A percentile compares a stretch with the other conserved stretches of the same genome.
These are phyloP conservation scores for Myxozyma mucilagina DNA, from an alignment of 805 yeast genomes.

Conservation along the genomic window DNA sequence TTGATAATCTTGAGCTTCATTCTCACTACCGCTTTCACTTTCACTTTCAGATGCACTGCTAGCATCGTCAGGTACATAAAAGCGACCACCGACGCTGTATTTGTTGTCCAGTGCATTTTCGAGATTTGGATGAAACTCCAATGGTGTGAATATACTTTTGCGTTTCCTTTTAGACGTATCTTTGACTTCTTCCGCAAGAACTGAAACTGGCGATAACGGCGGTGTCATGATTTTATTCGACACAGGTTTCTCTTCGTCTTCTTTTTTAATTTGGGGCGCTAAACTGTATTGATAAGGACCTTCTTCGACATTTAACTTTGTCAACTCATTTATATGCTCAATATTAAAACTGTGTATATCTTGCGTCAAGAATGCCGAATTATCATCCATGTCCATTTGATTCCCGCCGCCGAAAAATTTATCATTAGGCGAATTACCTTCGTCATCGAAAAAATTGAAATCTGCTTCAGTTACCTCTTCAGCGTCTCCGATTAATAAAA, in stretches of 20 bases:
- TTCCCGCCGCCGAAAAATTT: constrained; percentile 17
- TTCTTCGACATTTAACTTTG: neutral
- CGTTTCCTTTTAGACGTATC: constrained; percentile 30
- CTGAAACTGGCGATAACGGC: constrained; percentile 24
- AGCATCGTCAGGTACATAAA: constrained; percentile 52
- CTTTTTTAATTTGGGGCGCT: neutral
- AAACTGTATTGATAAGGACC: neutral
- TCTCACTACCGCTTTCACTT: constrained; percentile 11
- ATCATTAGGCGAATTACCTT: neutral
- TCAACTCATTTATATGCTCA: constrained; percentile 8
- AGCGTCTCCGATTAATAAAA: constrained; percentile 38
- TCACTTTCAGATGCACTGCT: constrained; percentile 30
- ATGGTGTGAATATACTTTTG: constrained; percentile 77
- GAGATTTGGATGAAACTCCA: constrained; percentile 77
- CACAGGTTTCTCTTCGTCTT: neutral
- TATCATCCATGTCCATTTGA: constrained; percentile 13
- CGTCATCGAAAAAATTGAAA: constrained; percentile 45
- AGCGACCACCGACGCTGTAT: constrained; percentile 87
- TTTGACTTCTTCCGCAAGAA: constrained; percentile 29
- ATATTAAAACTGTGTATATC: constrained; percentile 13
- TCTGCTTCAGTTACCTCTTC: constrained; percentile 47
- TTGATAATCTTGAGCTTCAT: constrained; percentile 21
- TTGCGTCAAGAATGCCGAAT: constrained; percentile 4
- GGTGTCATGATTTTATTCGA: constrained; percentile 11
- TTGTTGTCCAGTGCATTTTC: constrained; percentile 77